Evolutionary conservation across 164 flowering plant species (phyloP), one percentile per base, ranked within the genome.

Genomic region (Paratinospora sagittata): DNA sequence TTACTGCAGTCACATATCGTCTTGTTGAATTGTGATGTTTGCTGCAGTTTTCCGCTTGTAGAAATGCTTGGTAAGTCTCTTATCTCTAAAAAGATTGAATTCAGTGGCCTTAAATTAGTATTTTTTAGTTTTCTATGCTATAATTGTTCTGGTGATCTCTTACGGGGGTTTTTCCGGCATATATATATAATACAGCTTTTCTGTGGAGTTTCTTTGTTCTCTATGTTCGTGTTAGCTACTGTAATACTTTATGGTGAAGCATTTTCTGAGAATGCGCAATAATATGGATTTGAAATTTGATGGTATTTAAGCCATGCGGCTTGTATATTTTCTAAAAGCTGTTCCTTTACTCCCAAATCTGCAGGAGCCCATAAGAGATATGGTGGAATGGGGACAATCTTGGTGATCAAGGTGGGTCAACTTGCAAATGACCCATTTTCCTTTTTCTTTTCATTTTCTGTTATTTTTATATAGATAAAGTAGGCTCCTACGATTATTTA

Each of bases 11-110:
- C 97, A 14, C 93, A 94, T 73, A 92, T 94, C 52, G 84, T 94
- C 83, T 74, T 94, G 89, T 82, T 94, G 81, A 94, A 94, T 80
- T 90, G 96, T 76, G 97, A 92, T 81, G 95, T 94, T 79, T 92
- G 98, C 83, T 89, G 97, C 80, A 90, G 95, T 77, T 94, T 94
- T 72, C 97, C 98, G 17, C 85, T 94, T 66, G 85, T 90, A 63
- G 87, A 84, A 52, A 90, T 94, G 97, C 86, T 94, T 37, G 98
- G 97, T 94, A 87, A 78, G 62, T 75, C 3, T 64, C 17, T 49
- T 72, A 30, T 14, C 27, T 55, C 8, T 30, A 17, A 36, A 30
- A 65, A 30, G 7, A n/a, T 33, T 65, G 16, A 14, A 47, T 14
- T 47, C 12, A n/a, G n/a, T n/a, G 17, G 1, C 2, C 52, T 47